Evolutionary conservation across 2,329 filamentous ascomycete species (phyloP), one percentile per base, ranked within the genome.

Genomic region (Penicillium expansum): DNA sequence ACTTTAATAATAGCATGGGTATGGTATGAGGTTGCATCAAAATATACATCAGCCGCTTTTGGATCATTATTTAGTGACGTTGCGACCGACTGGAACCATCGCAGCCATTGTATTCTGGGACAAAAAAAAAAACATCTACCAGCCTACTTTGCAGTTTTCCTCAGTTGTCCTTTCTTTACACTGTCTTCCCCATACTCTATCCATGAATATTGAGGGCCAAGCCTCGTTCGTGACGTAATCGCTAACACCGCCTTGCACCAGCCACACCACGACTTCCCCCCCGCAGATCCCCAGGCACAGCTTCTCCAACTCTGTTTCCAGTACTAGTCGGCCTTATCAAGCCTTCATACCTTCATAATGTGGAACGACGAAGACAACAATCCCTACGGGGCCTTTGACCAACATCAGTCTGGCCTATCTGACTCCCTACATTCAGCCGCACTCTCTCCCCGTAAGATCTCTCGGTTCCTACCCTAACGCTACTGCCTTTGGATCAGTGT

Each of bases 341-440:
- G 45, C 43, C n/a, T 42, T 47, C 22, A 38, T 37, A 54, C 9
- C 30, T 32, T 32, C 73, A 83, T 68, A 66, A 97, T 97, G 93
- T 97, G 93, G 93, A 95, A 97, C 83, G 92, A 97, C 81, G 93
- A 97, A 79, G 91, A 97, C 72, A 97, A 97, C 78, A 97, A 97
- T 74, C 93, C 93, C 5, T 97, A 97, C 71, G 92, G 92, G 69
- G 93, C 91, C 75, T 97, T 96, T 79, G 90, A 94, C 74, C 89
- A 90, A 68, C 86, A 90, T 68, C 90, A 95, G 75, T 90, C 90
- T 60, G 86, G 89, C 73, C 82, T 86, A 44, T 91, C 81, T 20
- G 86, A 88, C 70, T 85, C 87, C 22, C 79, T 85, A 53, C 89
- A 87, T 38, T 86, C 87, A 45, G 67, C 68, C 32, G 69, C 69